phyloP scores from a whole-genome alignment of 1,284 basidiomycete genomes.

The Hypsizygus ulmarius region DNA sequence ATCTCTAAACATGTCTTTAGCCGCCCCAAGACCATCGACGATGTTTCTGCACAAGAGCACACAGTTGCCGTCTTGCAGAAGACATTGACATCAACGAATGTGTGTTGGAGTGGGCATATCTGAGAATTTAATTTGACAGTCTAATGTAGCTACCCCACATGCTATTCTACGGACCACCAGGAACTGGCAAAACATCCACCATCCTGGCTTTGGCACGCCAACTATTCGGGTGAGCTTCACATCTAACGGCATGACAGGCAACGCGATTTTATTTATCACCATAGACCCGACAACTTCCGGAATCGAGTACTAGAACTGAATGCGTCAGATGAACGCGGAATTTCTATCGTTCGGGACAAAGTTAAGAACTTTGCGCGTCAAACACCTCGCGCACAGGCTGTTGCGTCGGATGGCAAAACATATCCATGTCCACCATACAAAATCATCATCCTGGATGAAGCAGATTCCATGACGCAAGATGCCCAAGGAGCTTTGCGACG shows the following conservation, averaged over 20 bases:
- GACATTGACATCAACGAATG: conserved; percentile 90
- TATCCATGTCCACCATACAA: conserved; percentile 99
- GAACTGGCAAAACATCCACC: conserved; percentile 98
- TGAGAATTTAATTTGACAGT: conserved; percentile 1
- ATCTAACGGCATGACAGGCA: not conserved
- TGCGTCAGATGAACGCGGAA: conserved; percentile 98
- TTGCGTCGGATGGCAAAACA: conserved; percentile 74
- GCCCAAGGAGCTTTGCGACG: conserved; percentile 93
- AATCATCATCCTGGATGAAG: conserved; percentile 98
- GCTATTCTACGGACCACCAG: conserved; percentile 99
- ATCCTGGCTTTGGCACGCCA: conserved; percentile 94
- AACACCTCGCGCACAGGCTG: conserved; percentile 78
- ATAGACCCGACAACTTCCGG: conserved; percentile 87
- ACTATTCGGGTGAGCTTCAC: conserved; percentile 80
- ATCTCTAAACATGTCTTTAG: conserved; percentile 38
- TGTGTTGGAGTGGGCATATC: conserved; percentile 34
- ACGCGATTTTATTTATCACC: conserved; percentile 2
- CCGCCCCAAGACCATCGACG: conserved; percentile 96
- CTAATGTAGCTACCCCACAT: conserved; percentile 88
- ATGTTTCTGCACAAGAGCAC: conserved; percentile 96
- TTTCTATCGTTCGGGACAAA: conserved; percentile 95
- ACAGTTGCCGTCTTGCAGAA: conserved; percentile 91
- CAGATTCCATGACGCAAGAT: conserved; percentile 99
- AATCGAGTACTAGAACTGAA: conserved; percentile 97
- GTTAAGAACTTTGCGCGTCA: conserved; percentile 98